phyloP scores from a whole-genome alignment of 768 basidiomycete genomes.

The Agaricus blazei region DNA sequence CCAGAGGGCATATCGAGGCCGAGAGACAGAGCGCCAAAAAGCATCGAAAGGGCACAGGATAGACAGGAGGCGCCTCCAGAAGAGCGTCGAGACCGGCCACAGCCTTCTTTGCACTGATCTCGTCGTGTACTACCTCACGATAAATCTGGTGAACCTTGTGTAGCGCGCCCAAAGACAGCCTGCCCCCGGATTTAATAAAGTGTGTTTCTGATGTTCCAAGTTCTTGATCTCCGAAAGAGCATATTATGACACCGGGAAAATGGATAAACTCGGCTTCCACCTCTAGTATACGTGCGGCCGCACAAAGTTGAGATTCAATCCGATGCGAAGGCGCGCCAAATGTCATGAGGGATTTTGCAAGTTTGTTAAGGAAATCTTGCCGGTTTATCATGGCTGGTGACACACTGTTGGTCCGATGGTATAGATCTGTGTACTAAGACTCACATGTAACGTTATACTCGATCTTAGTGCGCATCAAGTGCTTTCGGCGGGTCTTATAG shows the following conservation, averaged over 20 bases:
- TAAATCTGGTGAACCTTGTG: constrained; percentile 85
- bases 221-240: constrained; percentile 85
- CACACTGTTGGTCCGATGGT: constrained; percentile 7
- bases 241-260: constrained; percentile 75
- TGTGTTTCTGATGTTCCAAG: constrained; percentile 88
- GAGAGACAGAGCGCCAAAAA: constrained; percentile 67
- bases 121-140: constrained; percentile 86
- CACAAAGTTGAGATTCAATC: constrained; percentile 86
- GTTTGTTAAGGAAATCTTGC: constrained; percentile 81
- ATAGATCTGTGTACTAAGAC: constrained; percentile 8
- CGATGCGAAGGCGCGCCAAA: constrained; percentile 93
- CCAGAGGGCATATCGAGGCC: constrained; percentile 75
- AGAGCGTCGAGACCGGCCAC: constrained; percentile 57
- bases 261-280: constrained; percentile 91
- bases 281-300: constrained; percentile 85
- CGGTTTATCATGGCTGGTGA: constrained; percentile 66
- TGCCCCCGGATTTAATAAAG: constrained; percentile 75
- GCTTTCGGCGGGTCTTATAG: constrained; percentile 63
- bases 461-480: constrained; percentile 58
- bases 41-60: constrained; percentile 58
- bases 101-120: constrained; percentile 78
- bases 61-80: constrained; percentile 60
- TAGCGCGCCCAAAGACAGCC: constrained; percentile 78
- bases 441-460: constrained; percentile 73
- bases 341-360: constrained; percentile 84